Conservation (phyloP, 2,329 filamentous ascomycete species). For the Xylaria digitata region DNA sequence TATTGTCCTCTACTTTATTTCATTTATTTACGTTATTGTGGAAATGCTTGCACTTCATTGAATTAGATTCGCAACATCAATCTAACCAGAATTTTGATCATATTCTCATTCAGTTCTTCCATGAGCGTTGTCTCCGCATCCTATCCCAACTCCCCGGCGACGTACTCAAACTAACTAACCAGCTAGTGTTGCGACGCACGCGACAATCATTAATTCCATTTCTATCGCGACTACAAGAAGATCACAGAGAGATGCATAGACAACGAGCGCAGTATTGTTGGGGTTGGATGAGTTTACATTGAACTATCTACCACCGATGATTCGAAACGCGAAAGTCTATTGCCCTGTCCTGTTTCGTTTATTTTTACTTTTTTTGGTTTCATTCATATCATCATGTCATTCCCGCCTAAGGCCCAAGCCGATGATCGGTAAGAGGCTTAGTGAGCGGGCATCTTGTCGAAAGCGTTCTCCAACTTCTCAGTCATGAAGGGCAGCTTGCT, state of each 20-base stretch:
- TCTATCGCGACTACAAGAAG: neutral
- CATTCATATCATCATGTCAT: conserved; percentile 25
- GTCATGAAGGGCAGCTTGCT: conserved; percentile 77
- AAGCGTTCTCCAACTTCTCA: conserved; percentile 72
- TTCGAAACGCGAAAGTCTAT: conserved; percentile 35
- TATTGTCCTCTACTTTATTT: neutral
- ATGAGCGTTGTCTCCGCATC: neutral
- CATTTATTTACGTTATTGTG: neutral
- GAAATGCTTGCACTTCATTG: neutral
- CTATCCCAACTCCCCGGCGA: neutral
- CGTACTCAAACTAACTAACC: neutral
- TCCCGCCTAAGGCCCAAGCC: neutral
- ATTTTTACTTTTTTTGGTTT: conserved; percentile 32
- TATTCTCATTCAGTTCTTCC: too few relatives aligned
- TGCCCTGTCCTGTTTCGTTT: conserved; percentile 29
- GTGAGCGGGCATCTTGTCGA: conserved; percentile 68
- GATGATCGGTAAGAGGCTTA: conserved; percentile 20
- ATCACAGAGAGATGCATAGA: conserved; percentile 3
- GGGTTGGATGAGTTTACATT: conserved; percentile 33
- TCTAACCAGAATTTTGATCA: neutral
- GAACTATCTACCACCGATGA: conserved; percentile 34
- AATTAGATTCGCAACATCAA: neutral
- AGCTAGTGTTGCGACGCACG: neutral
- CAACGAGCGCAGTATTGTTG: neutral
- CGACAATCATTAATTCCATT: neutral